Evolutionary conservation across 495 filamentous ascomycete species (phyloP).

Genomic region (Bathelium albidoporum): DNA sequence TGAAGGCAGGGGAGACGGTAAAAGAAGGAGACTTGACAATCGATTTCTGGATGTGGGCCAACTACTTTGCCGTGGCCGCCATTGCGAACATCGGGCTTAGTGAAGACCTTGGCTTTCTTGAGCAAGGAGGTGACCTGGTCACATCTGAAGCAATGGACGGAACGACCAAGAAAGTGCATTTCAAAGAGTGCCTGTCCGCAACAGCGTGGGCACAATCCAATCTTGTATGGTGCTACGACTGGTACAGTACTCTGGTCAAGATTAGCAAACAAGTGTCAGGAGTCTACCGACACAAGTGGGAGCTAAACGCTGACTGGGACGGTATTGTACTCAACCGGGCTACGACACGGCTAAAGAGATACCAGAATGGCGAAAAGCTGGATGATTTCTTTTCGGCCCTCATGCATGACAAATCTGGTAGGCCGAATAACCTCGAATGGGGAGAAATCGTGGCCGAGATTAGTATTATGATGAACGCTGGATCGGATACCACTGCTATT

Average conservation of each 20-base stretch:
- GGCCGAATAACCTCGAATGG: constrained; percentile 23
- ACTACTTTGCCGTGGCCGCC: constrained; percentile 38
- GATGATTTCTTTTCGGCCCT: constrained; percentile 48
- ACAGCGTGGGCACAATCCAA: constrained; percentile 35
- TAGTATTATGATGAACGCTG: constrained; percentile 41
- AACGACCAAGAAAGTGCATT: constrained; percentile 30
- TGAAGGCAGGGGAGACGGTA: not conserved
- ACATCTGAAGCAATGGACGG: constrained; percentile 35
- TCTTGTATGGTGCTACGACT: constrained; percentile 40
- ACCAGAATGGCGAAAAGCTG: constrained; percentile 42
- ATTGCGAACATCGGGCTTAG: constrained; percentile 32
- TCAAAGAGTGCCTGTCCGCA: constrained; percentile 39
- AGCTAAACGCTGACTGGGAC: constrained; percentile 25
- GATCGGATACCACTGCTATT: constrained; percentile 46
- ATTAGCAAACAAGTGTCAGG: constrained; percentile 4
- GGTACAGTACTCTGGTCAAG: constrained; percentile 26
- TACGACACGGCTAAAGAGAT: constrained; percentile 15
- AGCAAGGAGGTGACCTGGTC: constrained; percentile 36
- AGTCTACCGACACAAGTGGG: constrained; percentile 7
- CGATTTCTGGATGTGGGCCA: constrained; percentile 38
- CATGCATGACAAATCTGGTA: constrained; percentile 43
- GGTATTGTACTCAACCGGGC: constrained; percentile 23
- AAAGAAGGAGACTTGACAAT: constrained; percentile 21
- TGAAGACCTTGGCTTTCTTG: constrained; percentile 43
- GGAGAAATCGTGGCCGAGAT: constrained; percentile 27